These are phyloP conservation scores for Manihot esculenta DNA, from an alignment of 441 rosid genomes.

Conservation along the genomic window DNA sequence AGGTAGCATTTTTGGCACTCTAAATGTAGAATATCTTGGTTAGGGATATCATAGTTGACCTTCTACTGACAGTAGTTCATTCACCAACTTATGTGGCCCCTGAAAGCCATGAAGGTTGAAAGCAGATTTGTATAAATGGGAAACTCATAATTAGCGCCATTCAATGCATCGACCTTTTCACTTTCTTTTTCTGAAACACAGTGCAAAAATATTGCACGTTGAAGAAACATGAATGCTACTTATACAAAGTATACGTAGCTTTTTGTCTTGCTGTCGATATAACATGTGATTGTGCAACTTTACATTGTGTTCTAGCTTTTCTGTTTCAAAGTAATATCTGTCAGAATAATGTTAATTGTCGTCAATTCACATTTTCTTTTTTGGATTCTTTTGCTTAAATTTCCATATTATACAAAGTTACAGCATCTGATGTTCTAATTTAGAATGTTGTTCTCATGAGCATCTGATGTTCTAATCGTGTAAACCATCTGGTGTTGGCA, in stretches of 20 bases:
- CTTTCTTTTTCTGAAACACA: neutral
- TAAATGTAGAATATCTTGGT: neutral
- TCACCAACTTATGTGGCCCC: neutral
- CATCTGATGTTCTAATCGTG: too few species aligned
- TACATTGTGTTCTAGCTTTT: neutral
- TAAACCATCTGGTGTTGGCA: neutral
- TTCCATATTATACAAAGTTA: neutral
- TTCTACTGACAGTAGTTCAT: neutral
- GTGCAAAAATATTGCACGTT: neutral
- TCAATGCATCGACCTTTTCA: neutral
- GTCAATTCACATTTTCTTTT: neutral
- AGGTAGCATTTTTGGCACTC: neutral
- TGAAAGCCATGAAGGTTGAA: neutral
- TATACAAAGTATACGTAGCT: too few species aligned
- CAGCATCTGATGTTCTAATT: neutral
- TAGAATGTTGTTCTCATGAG: neutral
- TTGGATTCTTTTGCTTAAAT: neutral
- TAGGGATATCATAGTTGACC: neutral
- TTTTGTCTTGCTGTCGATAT: neutral
- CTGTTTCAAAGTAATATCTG: neutral
- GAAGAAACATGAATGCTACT: too few species aligned
- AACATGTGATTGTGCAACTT: neutral
- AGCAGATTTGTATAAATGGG: neutral
- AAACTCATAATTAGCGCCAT: neutral
- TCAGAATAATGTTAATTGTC: neutral